Conservation (phyloP, 192 early-diverging fungal genomes). For the Lobulomyces angularis region DNA sequence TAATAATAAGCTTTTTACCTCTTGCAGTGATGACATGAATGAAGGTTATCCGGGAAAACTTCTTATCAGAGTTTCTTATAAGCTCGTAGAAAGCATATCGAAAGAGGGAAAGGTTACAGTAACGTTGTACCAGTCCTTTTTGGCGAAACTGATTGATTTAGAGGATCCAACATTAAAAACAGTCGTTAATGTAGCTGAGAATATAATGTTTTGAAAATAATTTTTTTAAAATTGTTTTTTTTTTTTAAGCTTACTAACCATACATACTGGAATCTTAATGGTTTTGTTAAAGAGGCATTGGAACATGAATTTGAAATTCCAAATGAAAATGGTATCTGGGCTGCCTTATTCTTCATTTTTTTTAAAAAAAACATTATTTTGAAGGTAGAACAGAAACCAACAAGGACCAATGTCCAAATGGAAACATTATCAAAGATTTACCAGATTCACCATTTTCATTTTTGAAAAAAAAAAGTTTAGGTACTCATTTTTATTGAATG, state of each 20-base stretch:
- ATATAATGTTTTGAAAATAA: no score
- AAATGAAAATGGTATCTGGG: no score
- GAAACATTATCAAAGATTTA: constrained; percentile 45
- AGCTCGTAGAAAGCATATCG: no score
- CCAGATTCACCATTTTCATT: no score
- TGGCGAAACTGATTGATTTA: constrained; percentile 37
- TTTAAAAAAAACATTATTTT: constrained; percentile 24
- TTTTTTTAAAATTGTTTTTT: no score
- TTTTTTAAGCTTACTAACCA: constrained; percentile 81
- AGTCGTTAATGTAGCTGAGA: no score
- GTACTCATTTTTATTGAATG: no score
- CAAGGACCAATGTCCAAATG: constrained; percentile 56
- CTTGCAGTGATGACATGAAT: constrained; percentile 56
- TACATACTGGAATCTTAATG: constrained; percentile 78
- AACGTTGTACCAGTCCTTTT: no score
- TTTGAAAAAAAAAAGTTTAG: no score
- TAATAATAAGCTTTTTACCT: no score
- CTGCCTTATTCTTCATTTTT: constrained; percentile 39
- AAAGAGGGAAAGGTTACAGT: no score
- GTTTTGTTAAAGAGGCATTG: no score
- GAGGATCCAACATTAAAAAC: constrained; percentile 35
- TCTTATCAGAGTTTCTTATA: constrained; percentile 42
- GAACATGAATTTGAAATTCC: constrained; percentile 12
- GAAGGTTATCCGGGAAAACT: constrained; percentile 70
- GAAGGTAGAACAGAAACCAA: constrained; percentile 42